These are phyloP conservation scores for Diatrype stigma DNA, from an alignment of 2,329 filamentous ascomycete species.

Conservation along the genomic window DNA sequence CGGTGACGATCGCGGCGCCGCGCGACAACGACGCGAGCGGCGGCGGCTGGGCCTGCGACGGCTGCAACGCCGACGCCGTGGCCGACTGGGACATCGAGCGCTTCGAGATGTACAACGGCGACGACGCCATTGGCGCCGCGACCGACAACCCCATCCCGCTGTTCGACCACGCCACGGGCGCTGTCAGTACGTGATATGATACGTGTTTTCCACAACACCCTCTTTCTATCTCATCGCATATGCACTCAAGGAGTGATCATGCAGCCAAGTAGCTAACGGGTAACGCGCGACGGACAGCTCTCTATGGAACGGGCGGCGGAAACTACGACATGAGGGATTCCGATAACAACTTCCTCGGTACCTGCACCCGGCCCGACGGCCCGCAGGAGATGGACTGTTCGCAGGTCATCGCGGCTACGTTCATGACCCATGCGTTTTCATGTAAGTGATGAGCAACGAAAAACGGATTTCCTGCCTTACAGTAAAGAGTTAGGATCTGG, in stretches of 20 bases:
- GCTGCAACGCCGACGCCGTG: conserved; percentile 8
- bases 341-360: conserved; percentile 11
- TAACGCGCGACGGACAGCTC: conserved; percentile 5
- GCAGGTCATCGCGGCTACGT: conserved; percentile 10
- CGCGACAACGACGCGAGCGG: conserved; percentile 14
- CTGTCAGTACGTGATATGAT: conserved; percentile 10
- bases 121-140: conserved; percentile 8
- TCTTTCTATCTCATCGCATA: too few relatives aligned
- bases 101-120: conserved; percentile 15
- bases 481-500: background rate
- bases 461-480: background rate
- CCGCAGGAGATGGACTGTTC: conserved; percentile 16
- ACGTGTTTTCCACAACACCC: background rate
- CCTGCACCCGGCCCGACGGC: conserved; percentile 7
- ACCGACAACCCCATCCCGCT: conserved; percentile 10
- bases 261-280: too few relatives aligned
- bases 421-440: conserved; percentile 13
- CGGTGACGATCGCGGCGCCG: conserved; percentile 7
- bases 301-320: conserved; percentile 6
- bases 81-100: conserved; percentile 10
- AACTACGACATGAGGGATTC: conserved; percentile 13
- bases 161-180: conserved; percentile 12
- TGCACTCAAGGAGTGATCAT: background rate
- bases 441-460: conserved; percentile 7
- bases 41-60: conserved; percentile 13